These are phyloP conservation scores for Coniochaeta sp. DNA, from an alignment of 2,329 filamentous ascomycete species.

Conservation along the genomic window DNA sequence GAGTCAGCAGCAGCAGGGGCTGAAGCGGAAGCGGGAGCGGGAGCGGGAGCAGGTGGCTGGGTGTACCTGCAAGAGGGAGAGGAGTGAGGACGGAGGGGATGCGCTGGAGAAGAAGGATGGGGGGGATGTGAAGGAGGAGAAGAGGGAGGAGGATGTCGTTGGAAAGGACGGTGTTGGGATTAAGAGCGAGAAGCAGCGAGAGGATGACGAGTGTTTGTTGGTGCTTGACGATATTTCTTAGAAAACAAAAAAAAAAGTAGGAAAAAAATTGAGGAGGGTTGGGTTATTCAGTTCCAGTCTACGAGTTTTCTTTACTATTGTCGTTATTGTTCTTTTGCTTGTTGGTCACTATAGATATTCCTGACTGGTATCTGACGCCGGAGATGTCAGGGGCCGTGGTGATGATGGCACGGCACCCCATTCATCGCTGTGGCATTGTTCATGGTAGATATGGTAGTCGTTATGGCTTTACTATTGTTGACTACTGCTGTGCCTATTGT, in stretches of 20 bases:
- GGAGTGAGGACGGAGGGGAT: neutral
- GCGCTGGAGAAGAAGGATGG: neutral
- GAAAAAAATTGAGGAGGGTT: neutral
- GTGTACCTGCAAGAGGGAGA: neutral
- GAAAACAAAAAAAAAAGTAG: neutral
- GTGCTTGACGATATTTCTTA: neutral
- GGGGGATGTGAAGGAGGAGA: neutral
- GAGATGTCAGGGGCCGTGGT: neutral
- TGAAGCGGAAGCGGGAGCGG: too few relatives aligned
- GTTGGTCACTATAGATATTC: slow-evolving; percentile 4
- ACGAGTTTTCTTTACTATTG: neutral
- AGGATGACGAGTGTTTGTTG: neutral
- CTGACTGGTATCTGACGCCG: slow-evolving; percentile 7
- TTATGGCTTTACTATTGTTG: neutral
- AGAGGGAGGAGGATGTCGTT: neutral
- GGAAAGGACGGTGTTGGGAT: neutral
- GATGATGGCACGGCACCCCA: neutral
- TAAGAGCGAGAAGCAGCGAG: neutral
- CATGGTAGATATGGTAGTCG: neutral
- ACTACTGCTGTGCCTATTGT: neutral
- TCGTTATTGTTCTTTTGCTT: neutral
- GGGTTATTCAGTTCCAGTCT: neutral
- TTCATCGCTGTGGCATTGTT: neutral
- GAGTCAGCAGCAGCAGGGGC: too few relatives aligned
- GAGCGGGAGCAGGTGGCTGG: neutral